Evolutionary conservation across 805 yeast genomes (phyloP), one percentile per base, ranked within the genome.

Genomic region (Debaryomyces maramus): DNA sequence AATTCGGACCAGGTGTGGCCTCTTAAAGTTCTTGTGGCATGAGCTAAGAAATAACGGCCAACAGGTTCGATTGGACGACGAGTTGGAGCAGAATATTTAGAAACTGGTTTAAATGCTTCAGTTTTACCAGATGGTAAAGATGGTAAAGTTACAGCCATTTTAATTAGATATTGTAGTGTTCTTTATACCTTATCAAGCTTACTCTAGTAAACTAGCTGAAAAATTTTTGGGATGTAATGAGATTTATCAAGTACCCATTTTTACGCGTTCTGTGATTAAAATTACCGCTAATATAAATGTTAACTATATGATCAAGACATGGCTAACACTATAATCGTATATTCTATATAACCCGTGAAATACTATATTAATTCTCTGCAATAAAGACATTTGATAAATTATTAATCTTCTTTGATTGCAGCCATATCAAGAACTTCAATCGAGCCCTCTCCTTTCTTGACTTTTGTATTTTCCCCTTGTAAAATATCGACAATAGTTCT

Each of bases 1-100:
- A 80, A 93, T 70, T 93, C 98, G 40, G 97, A 88, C 96, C 97
- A 93, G 36, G 98, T 88, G 72, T 95, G 97, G 64, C 96, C 96
- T 71, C 96, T 83, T 55, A 90, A 75, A 39, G 95, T 80, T 76
- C 99, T 86, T 52, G 96, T 82, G 43, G 98, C 98, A 60, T 93
- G 99, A 38, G 97, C 97, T 55, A 93, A 73, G 73, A 90, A 93
- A 62, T 79, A 86, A 47, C 95, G 91, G 41, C 99, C 99, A 51
- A 91, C 97, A 27, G 99, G 98, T 72, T 93, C 99, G 47, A 90
- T 74, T 44, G 91, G 83, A 64, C 96, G 85, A 53, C 85, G 84
- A 34, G 75, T 75, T 34, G 89, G 74, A 17, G 79, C 75, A 34
- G 85, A 57, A 61, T 71, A 78, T 41, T 72, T 69, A 48, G 78